A percentile compares a stretch with the other conserved stretches of the same genome.
Evolutionary conservation across 768 basidiomycete species (phyloP).

Genomic region (Tricholoma terreum): DNA sequence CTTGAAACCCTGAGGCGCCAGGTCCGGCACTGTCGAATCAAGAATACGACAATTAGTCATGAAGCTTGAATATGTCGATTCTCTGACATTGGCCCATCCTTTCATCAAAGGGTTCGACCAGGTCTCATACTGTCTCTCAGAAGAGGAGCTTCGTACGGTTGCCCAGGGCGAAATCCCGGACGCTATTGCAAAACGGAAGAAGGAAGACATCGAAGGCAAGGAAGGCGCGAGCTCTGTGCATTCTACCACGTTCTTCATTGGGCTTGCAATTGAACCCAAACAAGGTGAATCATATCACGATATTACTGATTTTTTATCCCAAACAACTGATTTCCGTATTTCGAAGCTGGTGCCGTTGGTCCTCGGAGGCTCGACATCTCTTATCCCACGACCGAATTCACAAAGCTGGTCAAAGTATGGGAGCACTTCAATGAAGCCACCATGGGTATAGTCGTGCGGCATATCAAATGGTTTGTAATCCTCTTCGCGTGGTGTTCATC

Average conservation of each 20-base stretch:
- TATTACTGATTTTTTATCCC: constrained; percentile 9
- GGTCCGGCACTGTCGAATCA: constrained; percentile 97
- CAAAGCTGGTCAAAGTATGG: constrained; percentile 91
- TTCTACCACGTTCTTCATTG: constrained; percentile 98
- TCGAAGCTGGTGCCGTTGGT: constrained; percentile 69
- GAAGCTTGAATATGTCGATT: constrained; percentile 96
- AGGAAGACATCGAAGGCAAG: constrained; percentile 74
- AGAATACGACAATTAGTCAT: constrained; percentile 93
- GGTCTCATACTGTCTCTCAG: constrained; percentile 75
- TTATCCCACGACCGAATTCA: constrained; percentile 94
- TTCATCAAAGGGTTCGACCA: constrained; percentile 94
- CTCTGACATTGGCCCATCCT: constrained; percentile 88
- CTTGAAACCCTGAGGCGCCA: constrained; percentile 12
- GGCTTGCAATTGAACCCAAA: constrained; percentile 87
- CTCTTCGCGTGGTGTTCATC: not conserved
- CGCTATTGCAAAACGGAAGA: constrained; percentile 65
- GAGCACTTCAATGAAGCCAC: constrained; percentile 87
- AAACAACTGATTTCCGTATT: constrained; percentile 4
- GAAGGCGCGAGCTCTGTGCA: constrained; percentile 78
- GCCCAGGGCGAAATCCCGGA: constrained; percentile 86
- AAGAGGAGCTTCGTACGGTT: constrained; percentile 85
- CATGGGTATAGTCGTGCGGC: constrained; percentile 93
- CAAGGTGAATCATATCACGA: constrained; percentile 56
- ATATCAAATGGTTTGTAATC: constrained; percentile 79
- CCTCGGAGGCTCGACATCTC: constrained; percentile 91